Base-by-base conservation (phyloP, 176 grass and related monocot genomes). In the Bromus sterilis region DNA sequence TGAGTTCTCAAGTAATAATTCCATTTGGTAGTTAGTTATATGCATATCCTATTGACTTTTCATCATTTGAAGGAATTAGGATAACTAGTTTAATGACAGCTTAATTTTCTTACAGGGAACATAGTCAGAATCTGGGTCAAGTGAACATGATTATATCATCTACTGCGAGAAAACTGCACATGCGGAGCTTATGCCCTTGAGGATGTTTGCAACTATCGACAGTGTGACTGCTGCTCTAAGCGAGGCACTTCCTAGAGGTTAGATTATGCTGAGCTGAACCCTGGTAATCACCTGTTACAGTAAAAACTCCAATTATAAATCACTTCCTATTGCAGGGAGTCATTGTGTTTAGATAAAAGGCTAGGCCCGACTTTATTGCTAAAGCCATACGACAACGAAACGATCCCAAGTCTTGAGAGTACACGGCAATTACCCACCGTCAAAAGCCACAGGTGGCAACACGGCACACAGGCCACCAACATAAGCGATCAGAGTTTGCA, bases 81-180 rank as follows among this genome's bases (percentile, higher is more conserved):
- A 18, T 77, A 29, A 3, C 28, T 77, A 81, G 53, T 56, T 89
- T 89, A 71, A 58, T 63, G 66, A 28, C 53, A 55, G 29, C 14
- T 71, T 37, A 30, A 69, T 80, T 23, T 75, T 80, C 23, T 53
- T 81, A 62, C 40, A 53, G 33, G 72, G 3, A 28, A 71, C 53
- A 59, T 31, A 71, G 42, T 71, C 48, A 80, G 39, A 42, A 76
- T 62, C 37, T 2, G 4, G 35, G 28, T 51, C 62, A 76, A 65
- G 25, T 40, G 77, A 80, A 60, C 23, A 34, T 68, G 31, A 80
- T 85, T 21, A 56, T 24, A 81, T 49, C 77, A 74, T 80, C 40
- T 15, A 56, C 25, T 80, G 70, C 15, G 21, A 71, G 55, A 9
- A 29, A 29, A 42, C 35, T 30, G 32, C 48, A 77, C 30, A 55